phyloP scores from a whole-genome alignment of 176 grass and related monocot genomes.

The Hyparrhenia diplandra region DNA sequence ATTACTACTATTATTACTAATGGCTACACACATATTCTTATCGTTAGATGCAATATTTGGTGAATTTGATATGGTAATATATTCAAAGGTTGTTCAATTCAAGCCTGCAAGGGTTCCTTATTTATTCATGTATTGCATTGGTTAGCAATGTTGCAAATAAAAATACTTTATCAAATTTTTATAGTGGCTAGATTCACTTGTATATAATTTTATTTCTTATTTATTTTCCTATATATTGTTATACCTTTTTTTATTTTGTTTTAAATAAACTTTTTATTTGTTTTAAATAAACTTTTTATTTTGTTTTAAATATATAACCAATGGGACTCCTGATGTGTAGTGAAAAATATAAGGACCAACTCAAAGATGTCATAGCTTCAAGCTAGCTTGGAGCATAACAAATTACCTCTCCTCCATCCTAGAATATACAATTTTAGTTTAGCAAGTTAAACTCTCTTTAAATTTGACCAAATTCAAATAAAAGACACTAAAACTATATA shows the following conservation, averaged over 20 bases:
- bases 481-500: not conserved
- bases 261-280: too few species aligned
- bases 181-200: not conserved
- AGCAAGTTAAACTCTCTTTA: not conserved
- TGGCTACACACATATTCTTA: not conserved
- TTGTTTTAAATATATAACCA: not conserved
- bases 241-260: too few species aligned
- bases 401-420: not conserved
- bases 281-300: not conserved
- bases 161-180: not conserved
- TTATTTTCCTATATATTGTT: not conserved
- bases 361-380: not conserved
- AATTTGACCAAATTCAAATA: not conserved
- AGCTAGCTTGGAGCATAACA: not conserved
- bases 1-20: not conserved
- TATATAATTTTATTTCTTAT: not conserved
- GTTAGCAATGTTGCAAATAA: too few species aligned
- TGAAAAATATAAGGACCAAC: not conserved
- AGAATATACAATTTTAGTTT: not conserved
- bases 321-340: fast-evolving
- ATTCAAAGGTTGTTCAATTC: not conserved
- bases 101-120: not conserved
- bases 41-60: not conserved
- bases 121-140: too few species aligned
- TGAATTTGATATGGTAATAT: not conserved